A percentile compares a stretch with the other conserved stretches of the same genome.
Conservation (phyloP, 768 basidiomycete genomes). For the Hygrocybe punicea region DNA sequence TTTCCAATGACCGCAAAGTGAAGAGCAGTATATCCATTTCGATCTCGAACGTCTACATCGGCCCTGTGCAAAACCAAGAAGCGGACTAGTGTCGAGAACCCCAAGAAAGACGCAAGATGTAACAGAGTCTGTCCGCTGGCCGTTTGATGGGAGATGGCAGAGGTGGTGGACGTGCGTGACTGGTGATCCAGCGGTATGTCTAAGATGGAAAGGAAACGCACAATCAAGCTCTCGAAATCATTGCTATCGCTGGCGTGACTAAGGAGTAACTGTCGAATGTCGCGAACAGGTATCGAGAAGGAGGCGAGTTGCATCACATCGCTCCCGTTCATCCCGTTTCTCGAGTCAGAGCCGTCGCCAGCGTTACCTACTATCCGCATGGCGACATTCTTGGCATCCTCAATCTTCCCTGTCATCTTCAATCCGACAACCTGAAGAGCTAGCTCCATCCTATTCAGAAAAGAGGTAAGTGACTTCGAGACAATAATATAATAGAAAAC, state of each 20-base stretch:
- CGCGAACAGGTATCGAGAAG: slow-evolving; percentile 41
- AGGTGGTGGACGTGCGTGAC: slow-evolving; percentile 39
- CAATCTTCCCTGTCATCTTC: slow-evolving; percentile 95
- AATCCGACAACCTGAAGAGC: slow-evolving; percentile 92
- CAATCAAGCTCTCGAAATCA: slow-evolving; percentile 71
- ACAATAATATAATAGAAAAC: slow-evolving; percentile 31
- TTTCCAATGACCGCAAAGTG: slow-evolving; percentile 76
- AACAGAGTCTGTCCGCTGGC: slow-evolving; percentile 80
- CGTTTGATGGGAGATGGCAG: slow-evolving; percentile 69
- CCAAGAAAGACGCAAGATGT: slow-evolving; percentile 80
- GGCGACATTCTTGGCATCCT: slow-evolving; percentile 89
- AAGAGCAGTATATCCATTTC: slow-evolving; percentile 86
- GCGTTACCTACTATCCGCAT: slow-evolving; percentile 84
- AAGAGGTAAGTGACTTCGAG: slow-evolving; percentile 3
- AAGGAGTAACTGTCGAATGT: slow-evolving; percentile 57
- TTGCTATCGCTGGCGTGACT: slow-evolving; percentile 51
- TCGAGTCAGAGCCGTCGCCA: slow-evolving; percentile 49
- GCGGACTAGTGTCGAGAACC: slow-evolving; percentile 62
- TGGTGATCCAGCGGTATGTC: slow-evolving; percentile 55
- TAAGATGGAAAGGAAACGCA: slow-evolving; percentile 77
- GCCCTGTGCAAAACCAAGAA: slow-evolving; percentile 71
- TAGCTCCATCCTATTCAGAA: slow-evolving; percentile 75
- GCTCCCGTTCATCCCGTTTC: slow-evolving; percentile 29
- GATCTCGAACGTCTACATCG: slow-evolving; percentile 81
- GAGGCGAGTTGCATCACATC: slow-evolving; percentile 57